phyloP scores from a whole-genome alignment of 129 eudicot species.

The Flaveria sonorensis region DNA sequence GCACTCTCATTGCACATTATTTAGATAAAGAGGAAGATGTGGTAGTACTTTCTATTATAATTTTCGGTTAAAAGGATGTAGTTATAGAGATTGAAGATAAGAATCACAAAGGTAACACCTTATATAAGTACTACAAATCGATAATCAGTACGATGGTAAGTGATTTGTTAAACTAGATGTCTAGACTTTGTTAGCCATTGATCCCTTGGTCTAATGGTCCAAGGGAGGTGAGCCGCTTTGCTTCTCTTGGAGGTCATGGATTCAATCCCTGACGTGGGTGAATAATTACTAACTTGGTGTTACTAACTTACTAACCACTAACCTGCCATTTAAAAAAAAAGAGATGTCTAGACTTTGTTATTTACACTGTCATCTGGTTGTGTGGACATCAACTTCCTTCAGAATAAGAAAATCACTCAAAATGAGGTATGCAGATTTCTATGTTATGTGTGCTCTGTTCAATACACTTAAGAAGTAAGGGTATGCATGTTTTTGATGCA shows the following conservation, averaged over 20 bases:
- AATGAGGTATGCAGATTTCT: not conserved
- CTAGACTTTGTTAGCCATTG: not conserved
- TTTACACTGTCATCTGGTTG: not conserved
- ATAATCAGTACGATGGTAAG: not conserved
- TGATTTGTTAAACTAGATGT: not conserved
- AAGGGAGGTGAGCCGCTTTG: too few species aligned
- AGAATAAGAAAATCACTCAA: not conserved
- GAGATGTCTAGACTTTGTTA: not conserved
- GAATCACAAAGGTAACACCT: not conserved
- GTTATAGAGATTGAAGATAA: conserved; percentile 11
- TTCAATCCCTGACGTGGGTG: too few species aligned
- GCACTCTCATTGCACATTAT: not conserved
- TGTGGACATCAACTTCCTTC: not conserved
- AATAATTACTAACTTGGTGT: too few species aligned
- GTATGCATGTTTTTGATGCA: not conserved
- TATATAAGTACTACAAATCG: not conserved
- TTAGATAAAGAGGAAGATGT: not conserved
- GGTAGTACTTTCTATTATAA: conserved; percentile 7
- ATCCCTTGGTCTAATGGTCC: too few species aligned
- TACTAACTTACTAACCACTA: too few species aligned
- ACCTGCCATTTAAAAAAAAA: too few species aligned
- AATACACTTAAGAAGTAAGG: not conserved
- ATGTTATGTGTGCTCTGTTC: not conserved
- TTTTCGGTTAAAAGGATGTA: not conserved
- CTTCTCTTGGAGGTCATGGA: too few species aligned